These are phyloP conservation scores for Fusarium pseudocircinatum DNA, from an alignment of 2,329 filamentous ascomycete species.

Conservation along the genomic window DNA sequence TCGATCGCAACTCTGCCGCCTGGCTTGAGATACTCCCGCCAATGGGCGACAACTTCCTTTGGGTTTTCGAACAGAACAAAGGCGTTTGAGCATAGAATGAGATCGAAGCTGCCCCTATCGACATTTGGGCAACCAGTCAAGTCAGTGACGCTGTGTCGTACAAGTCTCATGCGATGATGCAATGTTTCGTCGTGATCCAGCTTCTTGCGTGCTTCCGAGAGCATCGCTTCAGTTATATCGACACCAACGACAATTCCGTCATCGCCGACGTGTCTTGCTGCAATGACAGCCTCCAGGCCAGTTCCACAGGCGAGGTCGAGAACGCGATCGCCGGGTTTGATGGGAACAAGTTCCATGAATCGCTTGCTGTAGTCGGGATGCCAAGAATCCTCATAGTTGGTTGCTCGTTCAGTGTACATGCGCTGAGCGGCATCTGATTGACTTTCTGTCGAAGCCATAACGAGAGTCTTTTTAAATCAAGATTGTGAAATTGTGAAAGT, in stretches of 20 bases:
- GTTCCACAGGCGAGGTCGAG: conserved; percentile 50
- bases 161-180: conserved; percentile 34
- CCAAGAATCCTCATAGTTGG: conserved; percentile 48
- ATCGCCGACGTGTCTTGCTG: conserved; percentile 41
- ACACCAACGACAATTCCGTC: conserved; percentile 44
- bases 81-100: conserved; percentile 48
- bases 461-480: neutral
- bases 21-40: conserved; percentile 43
- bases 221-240: conserved; percentile 48
- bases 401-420: conserved; percentile 47
- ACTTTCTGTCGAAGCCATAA: conserved; percentile 12
- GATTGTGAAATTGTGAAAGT: neutral
- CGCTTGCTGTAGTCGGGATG: conserved; percentile 46
- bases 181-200: conserved; percentile 25
- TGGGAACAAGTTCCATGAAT: conserved; percentile 41
- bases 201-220: conserved; percentile 41
- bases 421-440: conserved; percentile 36
- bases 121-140: conserved; percentile 35
- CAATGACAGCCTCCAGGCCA: conserved; percentile 45
- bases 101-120: conserved; percentile 42
- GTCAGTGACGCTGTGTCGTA: conserved; percentile 44
- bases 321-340: conserved; percentile 41
- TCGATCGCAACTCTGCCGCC: conserved; percentile 46
- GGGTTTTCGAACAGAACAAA: conserved; percentile 47
- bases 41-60: conserved; percentile 40